Base-by-base conservation (phyloP, 202 grass and related monocot genomes). In the Saccharum hybrid region DNA sequence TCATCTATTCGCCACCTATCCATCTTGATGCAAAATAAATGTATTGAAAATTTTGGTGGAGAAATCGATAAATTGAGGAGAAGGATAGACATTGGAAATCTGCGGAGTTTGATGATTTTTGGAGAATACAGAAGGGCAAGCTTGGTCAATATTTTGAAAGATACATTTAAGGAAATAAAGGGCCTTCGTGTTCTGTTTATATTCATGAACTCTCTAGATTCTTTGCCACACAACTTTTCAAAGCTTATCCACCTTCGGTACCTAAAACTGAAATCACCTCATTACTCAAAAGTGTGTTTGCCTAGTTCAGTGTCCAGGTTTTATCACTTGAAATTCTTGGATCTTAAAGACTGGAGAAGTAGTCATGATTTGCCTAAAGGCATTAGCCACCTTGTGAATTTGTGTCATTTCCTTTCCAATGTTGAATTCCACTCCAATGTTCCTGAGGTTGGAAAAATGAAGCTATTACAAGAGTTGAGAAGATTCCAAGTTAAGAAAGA, bases 311-410 rank as follows among this genome's bases (percentile, higher is more conserved):
- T 81, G 18, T 49, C 63, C 0, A 69, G 8, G n/a, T 69, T 76
- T 62, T 76, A 86, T 63, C 85, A 86, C 51, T 40, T 86, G 39
- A 61, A 63, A 60, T 74, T 81, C 7, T 26, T 86, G 0, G 60
- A 86, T 13, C 61, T 81, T 8, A 0, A 43, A 4, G 0, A 3
- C 0, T 59, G 75, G 57, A 0, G 0, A 2, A 8, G 18, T 8
- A 39, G 0, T 19, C 0, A 0, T 34, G 59, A 8, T 5, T 23
- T 87, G 10, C 73, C 72, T 7, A 72, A 10, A 43, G 31, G 64
- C 1, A 62, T 76, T 1, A 63, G 0, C n/a, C 37, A 4, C 19
- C 85, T 86, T 76, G 12, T 49, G 14, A 81, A 76, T 31, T 49
- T 76, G 30, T 7, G 33, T 9, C 46, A 68, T 67, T 62, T 81